Base-by-base conservation (phyloP, 2,329 filamentous ascomycete species). In the Fusarium stilboides region DNA sequence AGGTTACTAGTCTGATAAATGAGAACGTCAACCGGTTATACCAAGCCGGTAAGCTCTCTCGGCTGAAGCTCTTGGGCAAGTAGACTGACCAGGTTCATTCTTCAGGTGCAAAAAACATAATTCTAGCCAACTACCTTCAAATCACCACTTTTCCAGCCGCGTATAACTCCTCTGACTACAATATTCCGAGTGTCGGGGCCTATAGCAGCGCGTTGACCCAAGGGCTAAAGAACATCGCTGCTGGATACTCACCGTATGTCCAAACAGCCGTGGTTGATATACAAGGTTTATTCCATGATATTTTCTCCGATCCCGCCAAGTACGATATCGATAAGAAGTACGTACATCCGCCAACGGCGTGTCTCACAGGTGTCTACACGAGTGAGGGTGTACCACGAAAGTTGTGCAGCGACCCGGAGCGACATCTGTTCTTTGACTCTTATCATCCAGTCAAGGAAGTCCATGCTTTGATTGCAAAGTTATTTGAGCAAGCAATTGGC, bases 371-470 rank as follows among this genome's bases (percentile, higher is more conserved):
- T 1, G 42, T 68, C 9, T 68, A 68, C 36, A 45, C 50, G 7
- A 62, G 65, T 10, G 65, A 68, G 14, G 49, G 40, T 0, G 54
- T 66, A 1, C 65, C 65, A 13, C 46, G 65, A 5, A 20, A 62
- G 14, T 33, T 68, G 20, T 68, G 65, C 14, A 66, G 37, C n/a
- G 65, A 69, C 26, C 65, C 65, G 0, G 45, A 62, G 15, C 54
- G 43, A 9, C 65, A 68, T 20, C 15, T 68, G 1, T 68, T 68
- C 5, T 69, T 68, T 7, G 65, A 68, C 33, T 66, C 37, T 1
- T 68, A 68, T 17, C 65, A 68, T 12, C 65, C 65, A 5, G 54
- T 42, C 0, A 69, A 68, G 13, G 50, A 69, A 28, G 60, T 55
- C 2, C 65, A 69, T 42, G 50, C 33, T 5, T 40, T 69, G 24